Percentiles rank a stretch among this genome's conserved stretches.
Conservation (phyloP, 306 rosid genomes). For the Carpinus viminea region DNA sequence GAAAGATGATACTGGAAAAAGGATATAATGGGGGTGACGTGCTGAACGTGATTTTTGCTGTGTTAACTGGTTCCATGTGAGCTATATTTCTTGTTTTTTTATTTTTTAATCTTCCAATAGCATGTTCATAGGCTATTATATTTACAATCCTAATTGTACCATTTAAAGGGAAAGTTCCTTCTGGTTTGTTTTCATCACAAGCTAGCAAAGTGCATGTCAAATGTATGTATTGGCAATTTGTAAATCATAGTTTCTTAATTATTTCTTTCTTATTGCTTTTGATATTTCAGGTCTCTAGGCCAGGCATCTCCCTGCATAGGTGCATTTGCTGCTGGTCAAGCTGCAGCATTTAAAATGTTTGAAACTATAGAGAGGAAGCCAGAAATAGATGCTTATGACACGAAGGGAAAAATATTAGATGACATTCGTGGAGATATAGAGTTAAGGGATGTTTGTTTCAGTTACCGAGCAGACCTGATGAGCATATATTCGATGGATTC, state of each 20-base stretch:
- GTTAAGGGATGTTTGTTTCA: constrained; percentile 29
- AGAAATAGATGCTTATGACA: constrained; percentile 52
- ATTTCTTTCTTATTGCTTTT: not conserved
- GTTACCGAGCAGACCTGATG: constrained; percentile 36
- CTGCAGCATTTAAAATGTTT: constrained; percentile 64
- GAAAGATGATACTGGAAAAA: constrained; percentile 64
- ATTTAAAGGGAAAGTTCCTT: not conserved
- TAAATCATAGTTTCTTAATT: not conserved
- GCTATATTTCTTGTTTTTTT: constrained; percentile 22
- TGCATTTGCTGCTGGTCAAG: constrained; percentile 62
- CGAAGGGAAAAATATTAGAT: constrained; percentile 29
- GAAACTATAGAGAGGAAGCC: constrained; percentile 55
- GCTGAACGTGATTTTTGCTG: constrained; percentile 48
- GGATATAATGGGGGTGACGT: constrained; percentile 71
- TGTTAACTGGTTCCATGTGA: constrained; percentile 69
- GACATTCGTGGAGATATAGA: constrained; percentile 35
- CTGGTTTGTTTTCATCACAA: not conserved
- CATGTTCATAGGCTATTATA: not conserved
- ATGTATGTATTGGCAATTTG: not conserved
- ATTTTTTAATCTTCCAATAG: not conserved
- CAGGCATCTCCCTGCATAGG: constrained; percentile 56
- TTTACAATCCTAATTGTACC: not conserved
- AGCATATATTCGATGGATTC: constrained; percentile 40
- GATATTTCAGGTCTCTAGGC: constrained; percentile 49
- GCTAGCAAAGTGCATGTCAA: not conserved